phyloP scores from a whole-genome alignment of 2,329 filamentous ascomycete species.

The Cladosporium sp. region DNA sequence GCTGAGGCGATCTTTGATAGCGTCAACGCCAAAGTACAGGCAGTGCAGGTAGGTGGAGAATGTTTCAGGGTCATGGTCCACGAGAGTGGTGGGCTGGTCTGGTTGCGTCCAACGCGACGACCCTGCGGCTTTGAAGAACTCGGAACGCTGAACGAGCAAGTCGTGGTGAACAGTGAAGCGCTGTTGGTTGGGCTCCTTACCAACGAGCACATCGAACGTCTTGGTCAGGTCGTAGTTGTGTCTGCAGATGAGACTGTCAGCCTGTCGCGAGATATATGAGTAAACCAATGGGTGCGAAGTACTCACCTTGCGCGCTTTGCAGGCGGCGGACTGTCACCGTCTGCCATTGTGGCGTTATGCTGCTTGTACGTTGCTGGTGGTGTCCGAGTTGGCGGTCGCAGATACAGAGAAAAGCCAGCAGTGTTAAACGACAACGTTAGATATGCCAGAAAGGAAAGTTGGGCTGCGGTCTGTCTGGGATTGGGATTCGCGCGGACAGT shows the following conservation, averaged over 20 bases:
- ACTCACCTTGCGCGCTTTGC: not conserved
- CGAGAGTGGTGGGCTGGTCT: not conserved
- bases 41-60: conserved; percentile 2
- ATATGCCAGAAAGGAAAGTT: no score
- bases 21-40: not conserved
- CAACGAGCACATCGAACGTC: not conserved
- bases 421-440: no score
- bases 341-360: not conserved
- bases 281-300: not conserved
- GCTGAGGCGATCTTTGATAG: not conserved
- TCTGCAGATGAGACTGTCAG: not conserved
- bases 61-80: not conserved
- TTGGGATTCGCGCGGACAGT: no score
- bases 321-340: not conserved
- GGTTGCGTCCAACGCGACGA: not conserved
- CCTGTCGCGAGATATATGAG: not conserved
- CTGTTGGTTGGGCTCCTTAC: not conserved
- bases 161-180: not conserved
- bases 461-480: no score
- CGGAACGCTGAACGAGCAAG: not conserved
- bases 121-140: not conserved
- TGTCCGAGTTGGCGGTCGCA: not conserved
- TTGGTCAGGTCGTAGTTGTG: conserved; percentile 1
- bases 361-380: not conserved
- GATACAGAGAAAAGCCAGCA: not conserved